Evolutionary conservation across 2,329 filamentous ascomycete genomes (phyloP), one percentile per base, ranked within the genome.

Genomic region (Talaromyces funiculosus): DNA sequence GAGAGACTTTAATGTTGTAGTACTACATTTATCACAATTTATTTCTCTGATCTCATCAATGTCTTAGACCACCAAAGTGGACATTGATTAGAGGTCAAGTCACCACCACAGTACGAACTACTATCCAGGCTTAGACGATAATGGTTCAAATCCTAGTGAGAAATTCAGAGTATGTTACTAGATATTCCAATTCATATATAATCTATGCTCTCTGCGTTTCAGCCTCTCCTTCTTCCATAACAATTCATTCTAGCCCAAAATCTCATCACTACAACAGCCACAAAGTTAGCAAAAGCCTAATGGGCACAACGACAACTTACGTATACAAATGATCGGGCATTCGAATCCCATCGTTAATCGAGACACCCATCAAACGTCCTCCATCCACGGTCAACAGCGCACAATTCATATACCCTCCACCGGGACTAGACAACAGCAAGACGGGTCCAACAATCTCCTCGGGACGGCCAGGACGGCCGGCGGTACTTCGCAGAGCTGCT

Each of bases 401-500:
- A 51, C 61, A 62, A 57, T 69, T 70, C 64, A 69, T 70, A 56
- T 69, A 69, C 3, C 61, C 67, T 37, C 67, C 68, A 9, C 63
- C 67, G 6, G 66, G 45, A 51, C 65, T 67, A 2, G 65, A 65
- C 45, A 70, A 61, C 60, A 69, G 38, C 20, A 70, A 24, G 3
- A 67, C 65, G 3, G 67, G 67, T 0, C 64, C 68, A 8, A 69
- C 67, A 12, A 69, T 69, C 59, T 70, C 68, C 55, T 68, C 67
- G 2, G 66, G 67, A 7, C 63, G 61, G 12, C 68, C 68, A 4
- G 68, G 57, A 1, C 68, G 68, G 14, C 67, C 66, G 1, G 66
- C 61, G 9, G 68, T 68, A 40, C 58, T 67, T 12, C 68, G 64
- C n/a, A 62, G 59, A 1, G 65, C 67, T 22, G 68, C 68, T 53